phyloP scores from a whole-genome alignment of 495 filamentous ascomycete genomes.

The Friedmanniomyces simplex region DNA sequence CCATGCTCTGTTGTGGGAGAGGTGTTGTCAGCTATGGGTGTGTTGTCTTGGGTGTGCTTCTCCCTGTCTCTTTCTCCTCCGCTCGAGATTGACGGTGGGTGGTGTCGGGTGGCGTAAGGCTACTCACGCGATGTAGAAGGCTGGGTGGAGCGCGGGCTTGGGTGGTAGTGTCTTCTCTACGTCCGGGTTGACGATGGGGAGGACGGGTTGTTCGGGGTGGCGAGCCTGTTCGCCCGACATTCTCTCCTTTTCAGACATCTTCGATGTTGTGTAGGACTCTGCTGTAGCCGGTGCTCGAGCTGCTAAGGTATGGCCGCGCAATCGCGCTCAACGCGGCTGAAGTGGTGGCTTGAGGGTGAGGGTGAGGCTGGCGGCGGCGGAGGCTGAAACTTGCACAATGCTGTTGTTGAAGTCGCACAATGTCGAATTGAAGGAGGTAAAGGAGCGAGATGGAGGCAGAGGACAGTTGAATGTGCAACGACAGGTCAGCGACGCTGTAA shows the following conservation, averaged over 20 bases:
- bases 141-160: constrained; percentile 62
- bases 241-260: constrained; percentile 64
- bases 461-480: too few relatives aligned
- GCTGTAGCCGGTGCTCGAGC: not conserved
- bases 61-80: not conserved
- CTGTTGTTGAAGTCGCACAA: too few relatives aligned
- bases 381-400: too few relatives aligned
- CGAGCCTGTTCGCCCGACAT: constrained; percentile 61
- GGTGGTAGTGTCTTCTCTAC: constrained; percentile 56
- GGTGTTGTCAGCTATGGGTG: too few relatives aligned
- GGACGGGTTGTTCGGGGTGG: constrained; percentile 45
- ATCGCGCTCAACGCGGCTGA: not conserved
- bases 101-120: not conserved
- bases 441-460: too few relatives aligned
- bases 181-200: constrained; percentile 70
- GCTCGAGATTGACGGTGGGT: too few relatives aligned
- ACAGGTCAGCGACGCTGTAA: too few relatives aligned
- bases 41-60: too few relatives aligned
- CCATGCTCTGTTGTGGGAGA: constrained; percentile 54
- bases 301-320: not conserved
- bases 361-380: too few relatives aligned
- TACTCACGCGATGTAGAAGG: constrained; percentile 79
- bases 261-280: constrained; percentile 15
- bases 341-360: not conserved
- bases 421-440: too few relatives aligned